These are phyloP conservation scores for Flaveria ramosissima DNA, from an alignment of 129 eudicot species.

Conservation along the genomic window DNA sequence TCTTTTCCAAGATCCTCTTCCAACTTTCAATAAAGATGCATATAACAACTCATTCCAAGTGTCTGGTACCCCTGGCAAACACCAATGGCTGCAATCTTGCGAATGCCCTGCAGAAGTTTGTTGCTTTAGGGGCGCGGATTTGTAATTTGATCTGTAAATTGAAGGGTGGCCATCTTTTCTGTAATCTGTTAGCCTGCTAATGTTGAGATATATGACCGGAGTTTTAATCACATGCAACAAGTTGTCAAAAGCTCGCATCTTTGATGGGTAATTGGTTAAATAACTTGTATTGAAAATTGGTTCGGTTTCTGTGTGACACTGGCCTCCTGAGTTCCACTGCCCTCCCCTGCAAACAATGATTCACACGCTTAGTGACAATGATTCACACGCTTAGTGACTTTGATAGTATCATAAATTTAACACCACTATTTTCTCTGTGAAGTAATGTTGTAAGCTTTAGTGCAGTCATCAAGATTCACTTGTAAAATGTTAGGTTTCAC, in stretches of 20 bases:
- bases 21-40: slow-evolving; percentile 64
- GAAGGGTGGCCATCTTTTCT: slow-evolving; percentile 95
- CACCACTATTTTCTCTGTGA: background rate
- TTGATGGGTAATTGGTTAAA: slow-evolving; percentile 65
- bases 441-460: background rate
- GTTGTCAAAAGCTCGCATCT: slow-evolving; percentile 67
- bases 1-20: slow-evolving; percentile 57
- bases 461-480: background rate
- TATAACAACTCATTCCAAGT: slow-evolving; percentile 91
- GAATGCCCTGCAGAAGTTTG: slow-evolving; percentile 46
- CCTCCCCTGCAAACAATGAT: slow-evolving; percentile 70
- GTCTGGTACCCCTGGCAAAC: slow-evolving; percentile 96
- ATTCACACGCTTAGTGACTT: slow-evolving; percentile 2
- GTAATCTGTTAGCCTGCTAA: slow-evolving; percentile 82
- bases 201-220: slow-evolving; percentile 66
- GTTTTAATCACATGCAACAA: slow-evolving; percentile 68
- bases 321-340: slow-evolving; percentile 94
- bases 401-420: background rate
- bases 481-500: background rate
- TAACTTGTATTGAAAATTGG: slow-evolving; percentile 63
- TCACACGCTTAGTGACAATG: slow-evolving; percentile 10
- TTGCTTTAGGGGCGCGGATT: slow-evolving; percentile 32
- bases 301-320: slow-evolving; percentile 83
- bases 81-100: slow-evolving; percentile 98
- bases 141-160: slow-evolving; percentile 61